Conservation (phyloP, 495 filamentous ascomycete genomes). For the Clohesyomyces aquaticus region DNA sequence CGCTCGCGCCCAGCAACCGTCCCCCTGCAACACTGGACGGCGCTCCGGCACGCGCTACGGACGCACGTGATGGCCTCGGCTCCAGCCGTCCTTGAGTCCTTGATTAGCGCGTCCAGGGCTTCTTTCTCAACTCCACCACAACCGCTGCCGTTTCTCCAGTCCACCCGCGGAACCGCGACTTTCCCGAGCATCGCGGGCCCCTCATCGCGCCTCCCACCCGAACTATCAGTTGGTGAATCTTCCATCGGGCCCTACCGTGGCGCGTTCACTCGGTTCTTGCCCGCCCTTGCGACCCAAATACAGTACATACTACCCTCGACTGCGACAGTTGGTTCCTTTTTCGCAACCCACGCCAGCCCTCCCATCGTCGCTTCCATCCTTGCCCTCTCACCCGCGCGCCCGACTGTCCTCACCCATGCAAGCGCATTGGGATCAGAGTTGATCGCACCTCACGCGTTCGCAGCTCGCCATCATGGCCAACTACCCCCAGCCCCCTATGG, state of each 20-base stretch:
- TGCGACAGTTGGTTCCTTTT: no score
- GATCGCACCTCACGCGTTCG: background rate
- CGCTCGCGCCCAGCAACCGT: slow-evolving; percentile 12
- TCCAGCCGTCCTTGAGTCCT: no score
- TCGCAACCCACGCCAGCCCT: background rate
- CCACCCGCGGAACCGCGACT: no score
- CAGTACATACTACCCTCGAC: no score
- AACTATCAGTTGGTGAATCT: no score
- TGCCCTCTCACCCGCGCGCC: background rate
- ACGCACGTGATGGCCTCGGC: slow-evolving; percentile 3
- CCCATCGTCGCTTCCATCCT: background rate
- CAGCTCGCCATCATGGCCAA: slow-evolving; percentile 18
- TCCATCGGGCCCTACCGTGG: no score
- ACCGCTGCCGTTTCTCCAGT: background rate
- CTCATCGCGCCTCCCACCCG: no score
- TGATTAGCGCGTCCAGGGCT: no score
- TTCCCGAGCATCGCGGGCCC: no score
- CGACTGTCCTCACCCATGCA: background rate
- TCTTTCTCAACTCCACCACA: background rate
- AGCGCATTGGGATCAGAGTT: no score
- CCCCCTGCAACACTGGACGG: background rate
- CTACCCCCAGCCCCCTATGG: slow-evolving; percentile 34
- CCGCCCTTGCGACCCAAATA: no score
- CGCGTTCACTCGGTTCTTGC: no score
- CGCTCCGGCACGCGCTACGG: background rate